Percentiles rank a stretch among this genome's conserved stretches.
Evolutionary conservation across 2,329 filamentous ascomycete species (phyloP).

Genomic region (Aspergillus carbonarius): DNA sequence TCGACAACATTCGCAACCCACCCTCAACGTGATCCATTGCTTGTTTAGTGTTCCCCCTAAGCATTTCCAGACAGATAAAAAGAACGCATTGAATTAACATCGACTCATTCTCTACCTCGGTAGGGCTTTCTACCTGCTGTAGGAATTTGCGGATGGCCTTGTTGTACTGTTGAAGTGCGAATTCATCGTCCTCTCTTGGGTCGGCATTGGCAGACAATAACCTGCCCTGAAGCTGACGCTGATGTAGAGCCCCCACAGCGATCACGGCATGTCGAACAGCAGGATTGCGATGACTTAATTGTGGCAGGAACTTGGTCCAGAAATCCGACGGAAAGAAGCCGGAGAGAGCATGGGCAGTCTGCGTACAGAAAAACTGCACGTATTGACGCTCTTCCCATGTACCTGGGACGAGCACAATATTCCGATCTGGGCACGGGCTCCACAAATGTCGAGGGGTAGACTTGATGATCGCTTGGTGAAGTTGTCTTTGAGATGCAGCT

Average conservation of each 20-base stretch:
- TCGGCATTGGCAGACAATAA: conserved; percentile 12
- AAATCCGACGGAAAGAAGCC: conserved; percentile 39
- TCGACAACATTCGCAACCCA: conserved; percentile 18
- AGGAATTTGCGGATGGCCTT: conserved; percentile 47
- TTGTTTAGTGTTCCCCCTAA: conserved; percentile 14
- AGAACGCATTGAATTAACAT: conserved; percentile 19
- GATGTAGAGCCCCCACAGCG: conserved; percentile 52
- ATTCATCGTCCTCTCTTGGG: conserved; percentile 27
- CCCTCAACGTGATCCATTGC: conserved; percentile 20
- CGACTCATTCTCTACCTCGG: conserved; percentile 2
- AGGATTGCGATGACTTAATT: conserved; percentile 47
- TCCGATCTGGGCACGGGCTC: conserved; percentile 13
- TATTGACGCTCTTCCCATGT: conserved; percentile 36
- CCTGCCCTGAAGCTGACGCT: conserved; percentile 20
- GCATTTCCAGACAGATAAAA: conserved; percentile 21
- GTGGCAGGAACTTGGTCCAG: conserved; percentile 44
- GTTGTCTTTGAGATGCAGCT: conserved; percentile 15
- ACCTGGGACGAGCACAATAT: conserved; percentile 21
- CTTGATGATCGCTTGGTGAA: conserved; percentile 9
- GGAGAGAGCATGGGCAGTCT: conserved; percentile 45
- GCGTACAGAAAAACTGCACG: conserved; percentile 42
- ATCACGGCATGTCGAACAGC: conserved; percentile 52
- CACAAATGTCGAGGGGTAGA: not conserved
- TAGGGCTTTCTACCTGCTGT: conserved; percentile 20
- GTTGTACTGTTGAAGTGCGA: conserved; percentile 51